Evolutionary conservation across 345 rosid species (phyloP), one percentile per base, ranked within the genome.

Genomic region (Aquilaria malaccensis): DNA sequence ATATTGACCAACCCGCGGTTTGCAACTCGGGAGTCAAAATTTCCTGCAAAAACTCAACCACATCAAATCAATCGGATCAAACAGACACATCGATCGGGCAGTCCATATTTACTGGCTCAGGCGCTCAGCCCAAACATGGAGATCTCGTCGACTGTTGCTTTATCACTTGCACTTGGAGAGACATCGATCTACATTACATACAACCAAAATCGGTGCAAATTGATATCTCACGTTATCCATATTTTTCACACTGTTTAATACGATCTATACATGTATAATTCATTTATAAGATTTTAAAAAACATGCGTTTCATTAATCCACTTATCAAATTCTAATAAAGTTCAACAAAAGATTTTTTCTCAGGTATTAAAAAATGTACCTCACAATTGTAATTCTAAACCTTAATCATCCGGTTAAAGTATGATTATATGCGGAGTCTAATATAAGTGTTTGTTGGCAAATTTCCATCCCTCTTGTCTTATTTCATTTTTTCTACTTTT

Each of bases 91-190:
- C 10, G 14, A 49, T 47, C 41, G 45, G 48, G 45, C 62, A 52
- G 69, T 63, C 61, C 62, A 65, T 50, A 67, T 66, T 71, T 69
- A 66, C 52, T 73, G 74, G 73, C 41, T 57, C 64, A 59, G n/a
- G 14, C 29, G 58, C 56, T 31, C 50, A 77, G 74, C 37, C 62
- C 37, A 52, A 69, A 74, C 66, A 41, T 59, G 46, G 52, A 50
- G 61, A 67, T 29, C 48, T 9, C n/a, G 30, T 43, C 22, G 67
- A 66, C 46, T 2, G 71, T 49, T 63, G 43, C 33, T 65, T 77
- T 33, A 30, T 61, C 15, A 60, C 55, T 22, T 37, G 31, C 45
- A 45, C 60, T 70, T 30, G 33, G 22, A 49, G 65, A 45, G 50
- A 33, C 51, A 43, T 51, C 9, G 50, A 54, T 15, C 30, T 7